Base-by-base conservation (phyloP, 179 eudicot species). In the Silene noctiflora region DNA sequence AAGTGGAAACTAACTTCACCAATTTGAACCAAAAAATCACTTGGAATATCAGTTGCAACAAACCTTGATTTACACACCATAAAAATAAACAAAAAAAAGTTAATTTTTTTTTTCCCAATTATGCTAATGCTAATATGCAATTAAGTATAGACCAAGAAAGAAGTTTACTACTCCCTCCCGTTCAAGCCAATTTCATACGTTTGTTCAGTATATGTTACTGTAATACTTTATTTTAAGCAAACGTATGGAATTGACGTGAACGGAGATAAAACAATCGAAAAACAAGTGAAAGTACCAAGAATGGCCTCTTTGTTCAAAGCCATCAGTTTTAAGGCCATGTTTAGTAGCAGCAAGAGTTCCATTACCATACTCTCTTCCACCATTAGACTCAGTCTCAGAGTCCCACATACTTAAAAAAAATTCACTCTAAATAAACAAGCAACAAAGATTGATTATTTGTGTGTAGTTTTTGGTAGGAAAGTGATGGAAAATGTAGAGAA, bases 301-400 rank as follows among this genome's bases (percentile, higher is more conserved):
- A 65, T 87, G 93, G 59, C 93, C 99, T 91, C 92, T 86, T 84
- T 91, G 97, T 83, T 91, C 97, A 78, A 95, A 95, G 8, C 97
- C 93, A 75, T 93, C 95, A 71, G 95, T 87, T 78, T 89, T 80
- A 78, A 95, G 87, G 19, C 92, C 95, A 53, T 86, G 91, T 71
- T 89, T 93, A 78, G 84, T 71, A 10, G 91, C 67, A 70, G 84
- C 56, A 25, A 84, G 87, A 58, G 88, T 81, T 77, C 90, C 99
- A 84, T 83, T 87, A 20, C 86, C 89, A 82, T 82, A 87, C 16
- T 93, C 95, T 76, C 96, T 82, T 6, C 93, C 93, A 17, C 80
- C 88, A 67, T 67, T 79, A 27, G 91, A 84, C 75, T 91, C 99
- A 48, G 76, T 76, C 76, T 95, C 99, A 33, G 96, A 95, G 81